Conservation (phyloP, 1,284 basidiomycete species). For the Microstroma glucosiphilum region DNA sequence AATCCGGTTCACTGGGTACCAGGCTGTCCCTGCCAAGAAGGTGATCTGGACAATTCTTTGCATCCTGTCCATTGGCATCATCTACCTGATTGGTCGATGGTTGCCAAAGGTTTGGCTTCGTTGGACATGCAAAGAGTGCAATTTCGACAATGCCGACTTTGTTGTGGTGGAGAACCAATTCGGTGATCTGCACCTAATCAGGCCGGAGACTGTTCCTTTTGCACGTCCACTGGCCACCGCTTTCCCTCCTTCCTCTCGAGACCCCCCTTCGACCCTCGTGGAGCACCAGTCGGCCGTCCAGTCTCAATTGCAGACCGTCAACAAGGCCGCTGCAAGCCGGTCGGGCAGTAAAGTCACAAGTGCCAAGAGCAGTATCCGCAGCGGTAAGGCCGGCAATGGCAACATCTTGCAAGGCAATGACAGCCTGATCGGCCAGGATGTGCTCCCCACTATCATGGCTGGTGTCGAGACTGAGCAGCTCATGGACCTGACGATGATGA, state of each 20-base stretch:
- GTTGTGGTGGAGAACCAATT: slow-evolving; percentile 70
- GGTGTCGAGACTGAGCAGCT: slow-evolving; percentile 44
- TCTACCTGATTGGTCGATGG: slow-evolving; percentile 86
- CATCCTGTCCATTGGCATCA: slow-evolving; percentile 65
- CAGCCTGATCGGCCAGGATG: neutral
- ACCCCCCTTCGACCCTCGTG: slow-evolving; percentile 43
- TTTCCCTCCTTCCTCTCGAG: slow-evolving; percentile 43
- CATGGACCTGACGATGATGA: slow-evolving; percentile 52
- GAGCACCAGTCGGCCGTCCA: slow-evolving; percentile 28
- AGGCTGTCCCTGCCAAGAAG: slow-evolving; percentile 62
- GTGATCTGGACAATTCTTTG: slow-evolving; percentile 69
- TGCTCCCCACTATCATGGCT: slow-evolving; percentile 25
- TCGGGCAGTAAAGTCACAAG: slow-evolving; percentile 22
- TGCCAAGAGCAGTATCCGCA: slow-evolving; percentile 28
- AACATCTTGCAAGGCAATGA: neutral
- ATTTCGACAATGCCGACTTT: slow-evolving; percentile 67
- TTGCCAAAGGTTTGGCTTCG: slow-evolving; percentile 81
- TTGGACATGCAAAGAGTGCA: slow-evolving; percentile 75
- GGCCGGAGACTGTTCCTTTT: slow-evolving; percentile 37
- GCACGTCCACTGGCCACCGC: slow-evolving; percentile 43
- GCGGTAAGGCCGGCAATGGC: slow-evolving; percentile 17
- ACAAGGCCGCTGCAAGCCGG: slow-evolving; percentile 22
- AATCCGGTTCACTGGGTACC: slow-evolving; percentile 84
- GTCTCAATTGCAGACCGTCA: slow-evolving; percentile 11
- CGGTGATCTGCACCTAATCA: slow-evolving; percentile 43